Conservation (phyloP, 768 basidiomycete genomes). For the Amanita polypyramis region DNA sequence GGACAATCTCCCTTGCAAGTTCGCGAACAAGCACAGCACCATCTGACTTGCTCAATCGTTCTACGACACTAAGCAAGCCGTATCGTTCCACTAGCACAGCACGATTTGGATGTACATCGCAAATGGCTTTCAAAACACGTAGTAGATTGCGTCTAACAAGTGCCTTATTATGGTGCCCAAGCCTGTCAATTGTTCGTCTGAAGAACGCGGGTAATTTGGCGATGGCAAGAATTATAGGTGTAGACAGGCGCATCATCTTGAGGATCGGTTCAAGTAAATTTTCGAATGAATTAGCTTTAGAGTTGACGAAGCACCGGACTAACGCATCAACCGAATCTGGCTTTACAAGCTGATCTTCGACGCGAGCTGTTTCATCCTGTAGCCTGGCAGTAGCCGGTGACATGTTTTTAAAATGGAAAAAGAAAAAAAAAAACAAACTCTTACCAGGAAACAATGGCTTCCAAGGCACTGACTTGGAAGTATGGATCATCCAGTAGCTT, state of each 20-base stretch:
- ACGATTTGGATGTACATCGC: constrained; percentile 84
- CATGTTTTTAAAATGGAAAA: too few species aligned
- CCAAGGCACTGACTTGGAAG: constrained; percentile 87
- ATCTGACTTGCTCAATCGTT: constrained; percentile 70
- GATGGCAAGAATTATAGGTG: constrained; percentile 61
- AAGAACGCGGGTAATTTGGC: constrained; percentile 76
- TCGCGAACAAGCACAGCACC: constrained; percentile 87
- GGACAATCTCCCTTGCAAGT: constrained; percentile 77
- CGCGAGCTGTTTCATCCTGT: constrained; percentile 88
- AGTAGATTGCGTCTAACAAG: constrained; percentile 87
- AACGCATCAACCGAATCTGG: constrained; percentile 53
- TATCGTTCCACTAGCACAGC: constrained; percentile 75
- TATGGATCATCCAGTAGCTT: constrained; percentile 75
- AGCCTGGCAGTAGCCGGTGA: constrained; percentile 40
- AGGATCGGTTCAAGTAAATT: constrained; percentile 86
- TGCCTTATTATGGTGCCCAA: constrained; percentile 63
- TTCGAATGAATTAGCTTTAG: constrained; percentile 88
- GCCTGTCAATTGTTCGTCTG: constrained; percentile 75
- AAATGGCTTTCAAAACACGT: constrained; percentile 73
- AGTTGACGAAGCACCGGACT: constrained; percentile 69
- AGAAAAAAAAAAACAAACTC: constrained; percentile 13
- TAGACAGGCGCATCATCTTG: constrained; percentile 82
- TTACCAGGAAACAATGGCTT: constrained; percentile 84
- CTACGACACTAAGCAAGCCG: constrained; percentile 72
- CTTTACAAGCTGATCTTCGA: constrained; percentile 82